Conservation (phyloP, 2,329 filamentous ascomycete species). For the Daldinia eschscholtzii region DNA sequence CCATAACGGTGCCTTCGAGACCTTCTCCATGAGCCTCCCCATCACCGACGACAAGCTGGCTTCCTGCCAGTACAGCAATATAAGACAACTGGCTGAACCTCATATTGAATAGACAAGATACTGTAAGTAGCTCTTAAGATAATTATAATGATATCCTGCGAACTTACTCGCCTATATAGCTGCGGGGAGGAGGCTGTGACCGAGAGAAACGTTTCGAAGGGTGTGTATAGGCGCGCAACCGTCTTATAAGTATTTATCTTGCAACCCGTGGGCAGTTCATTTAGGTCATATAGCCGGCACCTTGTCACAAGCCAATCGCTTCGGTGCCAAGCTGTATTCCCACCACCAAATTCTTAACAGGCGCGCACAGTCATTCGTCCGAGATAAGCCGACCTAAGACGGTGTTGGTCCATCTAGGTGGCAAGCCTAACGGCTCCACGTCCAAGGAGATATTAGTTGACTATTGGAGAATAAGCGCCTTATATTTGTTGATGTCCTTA, state of each 20-base stretch:
- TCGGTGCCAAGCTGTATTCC: conserved; percentile 30
- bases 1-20: conserved; percentile 58
- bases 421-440: conserved; percentile 3
- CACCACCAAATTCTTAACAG: conserved; percentile 20
- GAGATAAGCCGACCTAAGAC: conserved; percentile 39
- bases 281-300: conserved; percentile 39
- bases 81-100: conserved; percentile 40
- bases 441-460: conserved; percentile 4
- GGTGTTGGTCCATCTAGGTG: conserved; percentile 17
- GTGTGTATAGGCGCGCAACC: conserved; percentile 19
- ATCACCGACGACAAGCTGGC: conserved; percentile 34
- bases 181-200: conserved; percentile 27
- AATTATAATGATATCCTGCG: conserved; percentile 10
- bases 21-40: conserved; percentile 47
- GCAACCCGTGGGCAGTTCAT: conserved; percentile 37
- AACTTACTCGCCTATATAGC: conserved; percentile 22
- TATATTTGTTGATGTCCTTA: neutral
- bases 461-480: conserved; percentile 8
- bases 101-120: conserved; percentile 33
- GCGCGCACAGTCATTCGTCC: conserved; percentile 37
- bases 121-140: conserved; percentile 7
- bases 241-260: conserved; percentile 35
- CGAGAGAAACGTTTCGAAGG: conserved; percentile 21
- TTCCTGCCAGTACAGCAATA: conserved; percentile 33
- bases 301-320: conserved; percentile 41